Base-by-base conservation (phyloP, 306 rosid genomes). In the Cucumis cinereus region DNA sequence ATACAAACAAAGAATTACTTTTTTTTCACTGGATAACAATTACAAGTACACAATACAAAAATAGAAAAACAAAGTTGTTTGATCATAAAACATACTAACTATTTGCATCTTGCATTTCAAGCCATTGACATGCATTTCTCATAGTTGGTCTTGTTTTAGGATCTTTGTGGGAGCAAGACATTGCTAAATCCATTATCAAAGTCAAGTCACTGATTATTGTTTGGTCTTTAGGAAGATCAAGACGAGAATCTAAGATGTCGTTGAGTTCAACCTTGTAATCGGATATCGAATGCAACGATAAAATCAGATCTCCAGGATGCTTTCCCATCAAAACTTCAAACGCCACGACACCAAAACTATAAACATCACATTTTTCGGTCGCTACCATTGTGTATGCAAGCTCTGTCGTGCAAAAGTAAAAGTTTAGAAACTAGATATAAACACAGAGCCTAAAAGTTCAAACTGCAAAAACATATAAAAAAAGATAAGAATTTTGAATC, bases 321-420 rank as follows among this genome's bases (percentile, higher is more conserved):
- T 50, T 77, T 28, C 79, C 79, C 79, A 77, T 64, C 30, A 77
- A 3, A n/a, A 77, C 24, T 64, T 77, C 61, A 12, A 77, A 45
- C 17, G 17, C 74, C 74, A 77, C 70, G 0, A 63, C 74, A 0
- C 80, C 74, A 3, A 77, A 77, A 3, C 74, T 63, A 22, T 50
- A 77, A 5, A 63, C 63, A 12, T 77, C 74, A n/a, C 80, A 63
- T 63, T 63, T 77, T 14, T 77, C 63, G 0, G 74, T 77, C 53
- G 58, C 63, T 1, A 28, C 64, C 80, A 63, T 77, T 10, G 74
- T 77, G 40, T 77, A 63, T 22, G 80, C 80, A 3, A 77, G 80
- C 54, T 77, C 80, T 77, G 74, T 56, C 49, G 6, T 6, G 1
- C 5, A 4, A 22, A 1, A 23, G 4, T 10, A 10, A 22, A 0